Evolutionary conservation across 371 early-diverging fungal genomes (phyloP).

Genomic region (Actinomucor elegans): DNA sequence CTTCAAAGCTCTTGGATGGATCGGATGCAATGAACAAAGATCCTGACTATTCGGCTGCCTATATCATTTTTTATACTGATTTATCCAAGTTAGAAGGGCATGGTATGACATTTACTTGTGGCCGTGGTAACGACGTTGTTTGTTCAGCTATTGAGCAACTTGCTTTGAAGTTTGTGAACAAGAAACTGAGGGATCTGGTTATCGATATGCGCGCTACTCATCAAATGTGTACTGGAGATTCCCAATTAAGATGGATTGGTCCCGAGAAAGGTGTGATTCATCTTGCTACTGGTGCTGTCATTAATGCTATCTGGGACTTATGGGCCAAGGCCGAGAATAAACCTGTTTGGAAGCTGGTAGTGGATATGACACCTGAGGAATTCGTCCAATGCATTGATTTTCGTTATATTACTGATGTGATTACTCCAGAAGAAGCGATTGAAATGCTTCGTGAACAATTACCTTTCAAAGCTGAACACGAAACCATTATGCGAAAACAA

Average conservation of each 20-base stretch:
- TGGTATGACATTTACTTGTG: constrained; percentile 54
- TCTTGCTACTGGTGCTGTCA: constrained; percentile 53
- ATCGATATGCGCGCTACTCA: constrained; percentile 48
- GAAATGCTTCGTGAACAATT: constrained; percentile 36
- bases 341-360: constrained; percentile 55
- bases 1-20: constrained; percentile 45
- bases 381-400: constrained; percentile 55
- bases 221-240: constrained; percentile 51
- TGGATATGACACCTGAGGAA: constrained; percentile 52
- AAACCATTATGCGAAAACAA: constrained; percentile 36
- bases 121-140: constrained; percentile 51
- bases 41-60: constrained; percentile 56
- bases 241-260: constrained; percentile 55
- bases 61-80: constrained; percentile 49
- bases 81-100: constrained; percentile 33
- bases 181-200: constrained; percentile 29
- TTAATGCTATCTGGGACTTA: constrained; percentile 58
- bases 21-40: constrained; percentile 60
- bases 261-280: constrained; percentile 56
- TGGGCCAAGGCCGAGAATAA: constrained; percentile 57
- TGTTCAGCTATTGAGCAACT: constrained; percentile 45
- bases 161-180: constrained; percentile 42
- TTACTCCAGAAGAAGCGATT: constrained; percentile 54
- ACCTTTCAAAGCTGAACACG: constrained; percentile 34
- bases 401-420: constrained; percentile 55